Evolutionary conservation across 306 rosid genomes (phyloP).

Genomic region (Psophocarpus tetragonolobus): DNA sequence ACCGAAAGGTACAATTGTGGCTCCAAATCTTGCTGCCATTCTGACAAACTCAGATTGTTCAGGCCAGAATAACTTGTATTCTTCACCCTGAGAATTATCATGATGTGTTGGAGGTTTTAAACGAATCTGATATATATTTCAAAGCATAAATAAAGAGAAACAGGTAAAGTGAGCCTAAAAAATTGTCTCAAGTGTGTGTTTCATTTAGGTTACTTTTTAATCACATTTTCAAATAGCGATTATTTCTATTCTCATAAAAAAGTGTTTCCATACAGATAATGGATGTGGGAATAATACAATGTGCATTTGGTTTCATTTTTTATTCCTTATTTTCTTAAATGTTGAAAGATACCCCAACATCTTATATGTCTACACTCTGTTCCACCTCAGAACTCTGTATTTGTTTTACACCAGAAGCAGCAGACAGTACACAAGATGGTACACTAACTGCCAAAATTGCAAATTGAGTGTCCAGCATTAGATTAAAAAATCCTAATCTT

Average conservation of each 20-base stretch:
- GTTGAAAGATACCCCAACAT: not conserved
- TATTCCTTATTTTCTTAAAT: not conserved
- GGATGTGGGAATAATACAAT: not conserved
- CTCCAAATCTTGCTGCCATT: slow-evolving; percentile 92
- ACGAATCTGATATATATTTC: not conserved
- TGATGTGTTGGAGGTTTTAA: not conserved
- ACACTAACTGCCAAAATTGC: not conserved
- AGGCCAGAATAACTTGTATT: slow-evolving; percentile 89
- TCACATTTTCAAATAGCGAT: not conserved
- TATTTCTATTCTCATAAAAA: not conserved
- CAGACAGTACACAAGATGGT: not conserved
- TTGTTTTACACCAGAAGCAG: not conserved
- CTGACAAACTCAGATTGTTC: slow-evolving; percentile 92
- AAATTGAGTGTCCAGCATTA: not conserved
- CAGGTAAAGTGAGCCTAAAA: not conserved
- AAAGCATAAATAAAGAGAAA: slow-evolving; percentile 6
- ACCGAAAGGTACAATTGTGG: slow-evolving; percentile 90
- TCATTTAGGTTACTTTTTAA: not conserved
- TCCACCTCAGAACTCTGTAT: not conserved
- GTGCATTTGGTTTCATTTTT: not conserved
- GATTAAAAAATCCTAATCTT: not conserved
- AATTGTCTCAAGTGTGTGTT: not conserved
- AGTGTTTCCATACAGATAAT: not conserved
- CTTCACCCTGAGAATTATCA: slow-evolving; percentile 72
- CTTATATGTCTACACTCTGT: not conserved